Base-by-base conservation (phyloP, 108 stramenopile species). In the Skeletonema grethae region DNA sequence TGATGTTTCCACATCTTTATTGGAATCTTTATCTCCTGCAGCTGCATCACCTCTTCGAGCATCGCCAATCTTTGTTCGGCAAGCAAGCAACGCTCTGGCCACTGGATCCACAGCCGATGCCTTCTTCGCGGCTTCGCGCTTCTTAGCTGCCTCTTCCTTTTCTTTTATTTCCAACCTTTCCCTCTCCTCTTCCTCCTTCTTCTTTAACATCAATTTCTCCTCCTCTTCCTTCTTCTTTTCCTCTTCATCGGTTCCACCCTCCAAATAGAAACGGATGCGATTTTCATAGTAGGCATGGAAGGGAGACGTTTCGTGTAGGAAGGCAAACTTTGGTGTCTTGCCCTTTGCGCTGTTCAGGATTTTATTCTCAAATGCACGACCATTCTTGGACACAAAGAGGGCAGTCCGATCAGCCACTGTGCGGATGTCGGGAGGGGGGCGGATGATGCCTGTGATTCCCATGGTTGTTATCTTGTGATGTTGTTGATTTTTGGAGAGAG, bases 271-370 rank as follows among this genome's bases (percentile, higher is more conserved):
- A 8, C 61, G 35, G 10, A 98, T 96, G 65, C 88, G 85, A 72
- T 96, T 83, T 87, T 98, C 97, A 76, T 99, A 99, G 81, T 98
- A 99, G 2, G 97, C 97, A 75, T 99, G 93, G 71, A 98, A 99
- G 18, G 97, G 97, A 35, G 91, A 92, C 24, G 85, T 80, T 7
- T 77, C 82, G 57, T 95, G 89, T 82, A 99, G 84, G 76, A 99
- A 99, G 58, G 97, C 94, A 84, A 99, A 99, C 79, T 99, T 99
- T 36, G 97, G 88, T 22, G 95, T 95, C 75, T 96, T 86, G 60
- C 92, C 94, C 73, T 92, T 87, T 38, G 78, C 90, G 63, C 82
- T 84, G 29, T 82, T 83, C 55, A 90, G 81, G 62, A 97, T 97
- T 25, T 85, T 76, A 30, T 71, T 72, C 77, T 99, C 98, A 65